Conservation (phyloP, 192 early-diverging fungal species). For the Entomortierella parvispora region DNA sequence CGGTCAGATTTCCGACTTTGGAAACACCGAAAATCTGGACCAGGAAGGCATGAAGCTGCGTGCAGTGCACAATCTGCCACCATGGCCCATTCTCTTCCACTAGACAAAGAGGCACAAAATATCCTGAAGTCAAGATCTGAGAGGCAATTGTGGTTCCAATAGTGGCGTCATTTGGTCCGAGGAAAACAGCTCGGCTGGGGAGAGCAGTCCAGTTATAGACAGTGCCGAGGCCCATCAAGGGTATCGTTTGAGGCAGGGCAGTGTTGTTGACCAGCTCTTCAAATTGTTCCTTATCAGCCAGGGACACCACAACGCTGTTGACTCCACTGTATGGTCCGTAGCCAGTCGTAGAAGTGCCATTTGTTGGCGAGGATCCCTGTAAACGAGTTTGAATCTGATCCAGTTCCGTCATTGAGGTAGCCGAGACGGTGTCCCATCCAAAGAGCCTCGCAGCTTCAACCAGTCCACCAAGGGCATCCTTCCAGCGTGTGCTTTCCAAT, state of each 20-base stretch:
- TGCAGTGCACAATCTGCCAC: constrained; percentile 33
- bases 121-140: constrained; percentile 31
- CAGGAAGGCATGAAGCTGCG: constrained; percentile 16
- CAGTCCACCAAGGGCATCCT: constrained; percentile 36
- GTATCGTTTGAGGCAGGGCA: neutral
- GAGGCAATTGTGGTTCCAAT: constrained; percentile 17
- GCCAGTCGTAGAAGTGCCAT: neutral
- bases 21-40: constrained; percentile 16
- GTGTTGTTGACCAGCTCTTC: constrained; percentile 18
- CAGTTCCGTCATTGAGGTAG: constrained; percentile 28
- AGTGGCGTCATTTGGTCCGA: constrained; percentile 22
- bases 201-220: constrained; percentile 15
- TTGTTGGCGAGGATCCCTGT: neutral
- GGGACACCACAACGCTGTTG: constrained; percentile 24
- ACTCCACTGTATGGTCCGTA: constrained; percentile 21
- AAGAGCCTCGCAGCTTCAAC: constrained; percentile 26
- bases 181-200: constrained; percentile 15
- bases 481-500: constrained; percentile 32
- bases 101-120: constrained; percentile 26
- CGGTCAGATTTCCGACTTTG: constrained; percentile 16
- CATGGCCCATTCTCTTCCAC: constrained; percentile 42
- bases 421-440: constrained; percentile 36
- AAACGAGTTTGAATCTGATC: constrained; percentile 5
- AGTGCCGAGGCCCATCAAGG: constrained; percentile 27
- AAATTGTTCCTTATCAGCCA: constrained; percentile 29